Base-by-base conservation (phyloP, 768 basidiomycete genomes). In the Boletus subparvulus region DNA sequence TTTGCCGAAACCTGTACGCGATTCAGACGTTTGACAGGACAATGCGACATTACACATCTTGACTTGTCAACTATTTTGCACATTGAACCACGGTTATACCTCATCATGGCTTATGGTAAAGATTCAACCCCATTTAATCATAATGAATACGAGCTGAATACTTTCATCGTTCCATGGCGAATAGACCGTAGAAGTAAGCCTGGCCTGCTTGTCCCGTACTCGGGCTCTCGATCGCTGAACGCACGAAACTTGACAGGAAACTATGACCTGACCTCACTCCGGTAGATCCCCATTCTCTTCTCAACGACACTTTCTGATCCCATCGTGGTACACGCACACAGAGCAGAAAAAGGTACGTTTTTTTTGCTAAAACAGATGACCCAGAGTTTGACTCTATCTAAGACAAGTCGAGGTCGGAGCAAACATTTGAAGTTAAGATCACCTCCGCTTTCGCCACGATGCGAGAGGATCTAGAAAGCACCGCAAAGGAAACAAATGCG, bases 401-500 rank as follows among this genome's bases (percentile, higher is more conserved):
- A 52, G 58, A 59, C 49, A 61, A 47, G 35, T 50, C 47, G 41
- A 62, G 56, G 32, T 39, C 32, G 17, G 67, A 71, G 44, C 63
- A 56, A 48, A 40, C 61, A 10, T 67, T 69, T 24, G 63, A 73
- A 44, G 55, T 24, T 13, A 62, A 37, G 42, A 53, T 66, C 32
- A 16, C 60, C 35, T 52, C 57, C 35, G 54, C 49, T 5, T 73
- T 72, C 53, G 33, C 51, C 14, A 32, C 32, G 39, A 45, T 55
- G 52, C 60, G 56, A 28, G 53, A 58, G 14, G 56, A 60, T 37
- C 41, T 57, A 40, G 51, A 52, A 47, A 48, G 37, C 36, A 52
- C 59, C 2, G 55, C 50, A 8, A 60, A 30, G 41, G 77, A 74
- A 44, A 69, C 74, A 13, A 61, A 70, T 28, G 19, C 54, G 1